These are phyloP conservation scores for Phalaenopsis equestris DNA, from an alignment of 106 monocot species.

Conservation along the genomic window DNA sequence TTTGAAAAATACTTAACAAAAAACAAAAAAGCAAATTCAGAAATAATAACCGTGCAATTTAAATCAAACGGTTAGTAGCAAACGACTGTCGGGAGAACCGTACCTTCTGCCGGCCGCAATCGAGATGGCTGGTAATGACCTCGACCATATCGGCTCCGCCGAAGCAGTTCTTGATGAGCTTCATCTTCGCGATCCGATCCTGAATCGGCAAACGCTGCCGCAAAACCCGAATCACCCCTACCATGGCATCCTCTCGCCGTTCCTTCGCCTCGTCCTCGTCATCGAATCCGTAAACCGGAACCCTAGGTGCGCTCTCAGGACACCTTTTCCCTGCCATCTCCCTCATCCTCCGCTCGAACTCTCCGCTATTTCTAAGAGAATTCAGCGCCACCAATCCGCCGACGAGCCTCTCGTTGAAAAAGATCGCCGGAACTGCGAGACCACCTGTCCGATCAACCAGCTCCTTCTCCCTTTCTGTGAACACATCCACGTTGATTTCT, in stretches of 20 bases:
- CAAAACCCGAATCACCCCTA: slow-evolving; percentile 38
- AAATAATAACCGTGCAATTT: not conserved
- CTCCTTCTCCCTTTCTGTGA: slow-evolving; percentile 68
- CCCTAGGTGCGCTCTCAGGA: slow-evolving; percentile 54
- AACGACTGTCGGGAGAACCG: not conserved
- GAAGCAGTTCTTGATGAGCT: slow-evolving; percentile 89
- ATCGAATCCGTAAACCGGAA: slow-evolving; percentile 71
- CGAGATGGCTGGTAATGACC: slow-evolving; percentile 62
- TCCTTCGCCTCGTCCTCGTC: slow-evolving; percentile 27
- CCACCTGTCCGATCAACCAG: slow-evolving; percentile 56
- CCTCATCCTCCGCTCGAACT: slow-evolving; percentile 55
- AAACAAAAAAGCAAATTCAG: not conserved
- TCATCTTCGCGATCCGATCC: slow-evolving; percentile 70
- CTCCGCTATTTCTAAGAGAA: slow-evolving; percentile 85
- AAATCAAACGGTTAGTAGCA: slow-evolving; percentile 1
- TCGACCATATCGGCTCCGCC: slow-evolving; percentile 69
- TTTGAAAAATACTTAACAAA: not conserved
- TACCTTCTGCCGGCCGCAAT: slow-evolving; percentile 76
- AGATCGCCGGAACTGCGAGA: slow-evolving; percentile 60
- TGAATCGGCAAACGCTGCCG: slow-evolving; percentile 65
- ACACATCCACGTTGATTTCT: slow-evolving; percentile 97
- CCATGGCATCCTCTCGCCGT: slow-evolving; percentile 29
- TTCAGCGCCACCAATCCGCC: slow-evolving; percentile 80
- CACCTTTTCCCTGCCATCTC: slow-evolving; percentile 51
- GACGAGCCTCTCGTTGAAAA: slow-evolving; percentile 80